Evolutionary conservation across 768 basidiomycete species (phyloP), one percentile per base, ranked within the genome.

Genomic region (Kwoniella mangroviensis): DNA sequence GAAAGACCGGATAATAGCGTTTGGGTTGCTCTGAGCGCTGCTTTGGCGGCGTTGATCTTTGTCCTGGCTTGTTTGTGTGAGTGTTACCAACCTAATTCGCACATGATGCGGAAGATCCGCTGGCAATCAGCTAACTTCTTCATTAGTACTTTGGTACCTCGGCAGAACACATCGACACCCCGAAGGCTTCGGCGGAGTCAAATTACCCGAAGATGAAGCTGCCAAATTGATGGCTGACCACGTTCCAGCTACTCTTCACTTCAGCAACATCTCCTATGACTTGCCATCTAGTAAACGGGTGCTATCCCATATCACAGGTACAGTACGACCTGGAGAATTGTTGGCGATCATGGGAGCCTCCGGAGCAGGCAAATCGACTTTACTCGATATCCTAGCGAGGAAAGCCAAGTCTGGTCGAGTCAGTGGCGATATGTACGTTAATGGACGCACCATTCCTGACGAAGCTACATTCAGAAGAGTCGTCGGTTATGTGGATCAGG

Each of bases 291-390:
- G 86, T 51, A 87, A 89, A 52, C 85, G 86, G 4, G 91, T 98
- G 60, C 86, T 98, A n/a, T 89, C 90, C 73, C 86, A 86, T 59
- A 90, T 98, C 63, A 90, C 90, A 0, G 96, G 96, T 3, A 87
- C 87, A 11, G 92, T 93, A 54, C 89, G 91, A 74, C 91, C 94
- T 0, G 96, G 96, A 7, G 91, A 94, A 81, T 86, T 98, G 61
- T 90, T 95, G 85, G 96, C 94, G 0, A 92, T 98, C 75, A 94
- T 98, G 91, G 96, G 96, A 69, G 93, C 94, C 0, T 96, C 94
- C 0, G 96, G 95, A 21, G 94, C 95, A 0, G 96, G 96, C 55
- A 98, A 98, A 83, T 95, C 94, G 2, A 98, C 97, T 0, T 88
- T 98, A 76, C 89, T 99, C 56, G 97, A 99, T 80, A 95, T 98